phyloP scores from a whole-genome alignment of 768 basidiomycete genomes.

The Naganishia randhawae region DNA sequence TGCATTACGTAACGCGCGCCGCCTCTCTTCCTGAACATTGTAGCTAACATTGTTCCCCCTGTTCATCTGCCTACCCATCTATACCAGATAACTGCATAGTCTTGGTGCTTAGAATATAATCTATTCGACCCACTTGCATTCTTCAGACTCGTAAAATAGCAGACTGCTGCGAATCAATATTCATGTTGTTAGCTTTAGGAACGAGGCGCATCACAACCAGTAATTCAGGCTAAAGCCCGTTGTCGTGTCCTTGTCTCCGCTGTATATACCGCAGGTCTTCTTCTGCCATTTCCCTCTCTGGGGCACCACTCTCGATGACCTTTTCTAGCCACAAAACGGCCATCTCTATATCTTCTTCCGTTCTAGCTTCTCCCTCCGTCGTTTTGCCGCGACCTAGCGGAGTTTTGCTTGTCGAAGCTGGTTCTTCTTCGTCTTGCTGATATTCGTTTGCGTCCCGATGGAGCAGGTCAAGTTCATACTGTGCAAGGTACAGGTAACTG shows the following conservation, averaged over 20 bases:
- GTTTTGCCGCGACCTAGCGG: not conserved
- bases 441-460: conserved; percentile 25
- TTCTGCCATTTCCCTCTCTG: conserved; percentile 70
- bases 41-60: too few species aligned
- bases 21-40: too few species aligned
- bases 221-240: not conserved
- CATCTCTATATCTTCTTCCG: conserved; percentile 59
- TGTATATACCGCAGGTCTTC: conserved; percentile 58
- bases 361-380: conserved; percentile 9
- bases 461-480: conserved; percentile 59
- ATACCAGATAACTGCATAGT: too few species aligned
- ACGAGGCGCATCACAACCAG: not conserved
- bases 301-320: conserved; percentile 73
- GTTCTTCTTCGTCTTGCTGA: conserved; percentile 17
- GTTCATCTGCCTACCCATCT: too few species aligned
- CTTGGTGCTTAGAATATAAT: too few species aligned
- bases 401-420: not conserved
- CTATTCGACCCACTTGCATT: too few species aligned
- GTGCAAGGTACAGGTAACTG: conserved; percentile 79
- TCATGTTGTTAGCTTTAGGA: not conserved
- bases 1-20: too few species aligned
- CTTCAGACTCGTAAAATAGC: too few species aligned
- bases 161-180: too few species aligned
- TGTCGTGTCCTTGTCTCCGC: conserved; percentile 3
- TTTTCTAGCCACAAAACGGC: conserved; percentile 70